Evolutionary conservation across 2,329 filamentous ascomycete species (phyloP).

Genomic region (Aspergillus piperis): DNA sequence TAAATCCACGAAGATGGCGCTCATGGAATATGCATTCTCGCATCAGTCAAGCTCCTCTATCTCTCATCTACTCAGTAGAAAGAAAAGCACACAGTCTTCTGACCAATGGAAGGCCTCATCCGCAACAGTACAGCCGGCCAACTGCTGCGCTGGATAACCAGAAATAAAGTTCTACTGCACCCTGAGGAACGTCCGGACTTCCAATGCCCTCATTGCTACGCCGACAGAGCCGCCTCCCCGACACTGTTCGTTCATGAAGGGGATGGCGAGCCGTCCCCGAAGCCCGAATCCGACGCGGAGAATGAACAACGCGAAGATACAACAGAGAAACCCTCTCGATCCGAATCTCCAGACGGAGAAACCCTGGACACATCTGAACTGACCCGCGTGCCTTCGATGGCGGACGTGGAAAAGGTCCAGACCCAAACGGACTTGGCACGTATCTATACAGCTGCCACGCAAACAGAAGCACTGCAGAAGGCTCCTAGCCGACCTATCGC

Average conservation of each 20-base stretch:
- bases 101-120: not conserved
- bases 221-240: not conserved
- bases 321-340: not conserved
- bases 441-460: constrained; percentile 1
- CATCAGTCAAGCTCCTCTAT: not conserved
- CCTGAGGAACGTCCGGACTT: constrained; percentile 5
- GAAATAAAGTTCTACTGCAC: not conserved
- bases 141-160: constrained; percentile 5
- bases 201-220: constrained; percentile 5
- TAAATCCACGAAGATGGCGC: not conserved
- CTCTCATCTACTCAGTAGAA: too few relatives aligned
- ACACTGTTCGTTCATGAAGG: not conserved
- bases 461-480: constrained; percentile 4
- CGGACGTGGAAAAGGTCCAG: constrained; percentile 5
- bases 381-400: constrained; percentile 5
- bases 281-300: not conserved
- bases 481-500: constrained; percentile 4
- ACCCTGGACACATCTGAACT: not conserved
- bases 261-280: not conserved
- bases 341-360: not conserved
- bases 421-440: constrained; percentile 3
- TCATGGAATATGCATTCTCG: not conserved
- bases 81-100: not conserved
- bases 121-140: constrained; percentile 3
- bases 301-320: not conserved